Percentiles rank a stretch among this genome's conserved stretches.
Conservation (phyloP, 2,329 filamentous ascomycete species). For the Paracamarosporium sp. region DNA sequence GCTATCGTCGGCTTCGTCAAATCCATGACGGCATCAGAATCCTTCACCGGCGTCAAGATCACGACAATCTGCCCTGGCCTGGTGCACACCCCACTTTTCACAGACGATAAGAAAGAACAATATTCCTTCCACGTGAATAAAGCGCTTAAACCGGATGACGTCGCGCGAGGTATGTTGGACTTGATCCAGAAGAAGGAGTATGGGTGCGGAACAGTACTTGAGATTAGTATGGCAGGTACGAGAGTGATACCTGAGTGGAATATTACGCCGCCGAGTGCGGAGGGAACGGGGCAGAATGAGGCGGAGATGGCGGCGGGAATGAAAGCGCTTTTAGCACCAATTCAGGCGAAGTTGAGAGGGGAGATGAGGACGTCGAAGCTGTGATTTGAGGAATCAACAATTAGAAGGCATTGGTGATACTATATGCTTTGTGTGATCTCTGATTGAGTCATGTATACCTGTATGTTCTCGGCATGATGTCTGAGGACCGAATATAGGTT, state of each 20-base stretch:
- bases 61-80: slow-evolving; percentile 35
- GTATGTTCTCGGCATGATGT: too few relatives aligned
- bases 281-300: slow-evolving; percentile 28
- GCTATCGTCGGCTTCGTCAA: slow-evolving; percentile 41
- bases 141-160: slow-evolving; percentile 26
- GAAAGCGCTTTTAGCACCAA: slow-evolving; percentile 28
- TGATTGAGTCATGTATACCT: too few relatives aligned
- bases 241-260: slow-evolving; percentile 37
- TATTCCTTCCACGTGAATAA: slow-evolving; percentile 21
- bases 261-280: slow-evolving; percentile 24
- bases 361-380: slow-evolving; percentile 21
- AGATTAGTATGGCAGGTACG: slow-evolving; percentile 25
- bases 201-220: slow-evolving; percentile 31
- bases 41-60: slow-evolving; percentile 37
- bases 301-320: slow-evolving; percentile 17
- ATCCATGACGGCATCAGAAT: slow-evolving; percentile 30
- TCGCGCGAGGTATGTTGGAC: slow-evolving; percentile 28
- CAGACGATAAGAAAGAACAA: slow-evolving; percentile 27
- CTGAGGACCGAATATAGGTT: too few relatives aligned
- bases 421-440: too few relatives aligned
- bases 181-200: slow-evolving; percentile 38
- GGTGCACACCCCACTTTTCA: slow-evolving; percentile 36
- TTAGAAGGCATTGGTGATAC: too few relatives aligned
- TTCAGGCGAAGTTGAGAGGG: slow-evolving; percentile 22
- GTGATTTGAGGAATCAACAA: slow-evolving; percentile 4